Percentiles rank a stretch among this genome's conserved stretches.
These are phyloP conservation scores for Penicillium corylophilum DNA, from an alignment of 2,329 filamentous ascomycete species.

Conservation along the genomic window DNA sequence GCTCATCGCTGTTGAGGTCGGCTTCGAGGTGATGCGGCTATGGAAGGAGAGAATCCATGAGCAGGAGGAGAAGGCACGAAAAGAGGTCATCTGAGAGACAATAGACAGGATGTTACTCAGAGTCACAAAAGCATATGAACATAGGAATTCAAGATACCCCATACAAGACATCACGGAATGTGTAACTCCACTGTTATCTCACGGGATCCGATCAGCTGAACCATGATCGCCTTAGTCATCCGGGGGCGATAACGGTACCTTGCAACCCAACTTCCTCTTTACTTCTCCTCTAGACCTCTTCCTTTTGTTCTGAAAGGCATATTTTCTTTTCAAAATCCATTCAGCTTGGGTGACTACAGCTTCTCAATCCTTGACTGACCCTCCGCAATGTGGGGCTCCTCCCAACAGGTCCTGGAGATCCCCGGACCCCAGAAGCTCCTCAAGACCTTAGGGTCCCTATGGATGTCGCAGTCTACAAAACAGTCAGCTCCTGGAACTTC, in stretches of 20 bases:
- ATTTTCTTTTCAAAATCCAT: neutral
- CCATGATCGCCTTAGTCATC: constrained; percentile 23
- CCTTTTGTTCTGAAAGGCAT: neutral
- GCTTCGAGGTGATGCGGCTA: constrained; percentile 76
- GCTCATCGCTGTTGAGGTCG: constrained; percentile 87
- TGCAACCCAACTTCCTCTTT: neutral
- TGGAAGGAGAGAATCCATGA: constrained; percentile 60
- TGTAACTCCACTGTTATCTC: neutral
- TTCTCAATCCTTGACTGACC: neutral
- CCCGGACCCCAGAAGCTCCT: constrained; percentile 39
- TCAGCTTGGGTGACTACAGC: neutral
- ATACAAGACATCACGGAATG: neutral
- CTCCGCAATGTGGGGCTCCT: constrained; percentile 18
- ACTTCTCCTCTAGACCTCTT: constrained; percentile 2
- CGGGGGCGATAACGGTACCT: constrained; percentile 7
- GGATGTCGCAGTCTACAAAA: constrained; percentile 24
- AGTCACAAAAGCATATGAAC: neutral
- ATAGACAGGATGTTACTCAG: neutral
- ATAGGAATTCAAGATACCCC: constrained; percentile 14
- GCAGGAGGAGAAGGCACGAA: constrained; percentile 25
- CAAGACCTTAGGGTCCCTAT: constrained; percentile 32
- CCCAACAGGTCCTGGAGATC: constrained; percentile 23
- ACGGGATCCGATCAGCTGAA: constrained; percentile 1
- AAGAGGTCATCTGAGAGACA: constrained; percentile 3
- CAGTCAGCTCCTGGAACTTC: constrained; percentile 7